A percentile compares a stretch with the other conserved stretches of the same genome.
Evolutionary conservation across 257 asterid species (phyloP).

Genomic region (Solanum corneliomulleri): DNA sequence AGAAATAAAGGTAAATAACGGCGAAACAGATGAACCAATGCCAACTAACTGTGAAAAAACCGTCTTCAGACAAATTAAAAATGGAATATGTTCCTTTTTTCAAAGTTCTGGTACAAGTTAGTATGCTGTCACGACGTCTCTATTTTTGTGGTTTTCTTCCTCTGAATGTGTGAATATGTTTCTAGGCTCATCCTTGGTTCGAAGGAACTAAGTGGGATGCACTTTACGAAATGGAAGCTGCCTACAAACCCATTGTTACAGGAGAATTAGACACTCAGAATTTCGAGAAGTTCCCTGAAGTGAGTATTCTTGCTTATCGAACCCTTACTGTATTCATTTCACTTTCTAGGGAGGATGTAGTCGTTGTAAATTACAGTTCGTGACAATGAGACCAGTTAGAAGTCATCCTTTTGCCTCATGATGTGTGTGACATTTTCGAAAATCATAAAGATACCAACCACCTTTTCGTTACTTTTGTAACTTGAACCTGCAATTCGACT

Average conservation of each 20-base stretch:
- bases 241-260: slow-evolving; percentile 70
- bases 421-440: background rate
- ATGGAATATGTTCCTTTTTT: background rate
- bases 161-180: background rate
- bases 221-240: slow-evolving; percentile 94
- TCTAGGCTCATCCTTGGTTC: slow-evolving; percentile 93
- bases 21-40: background rate
- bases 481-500: background rate
- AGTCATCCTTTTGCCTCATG: background rate
- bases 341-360: background rate
- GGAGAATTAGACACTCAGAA: slow-evolving; percentile 96
- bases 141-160: background rate
- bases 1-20: slow-evolving; percentile 67
- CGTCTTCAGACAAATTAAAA: background rate
- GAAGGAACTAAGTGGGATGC: slow-evolving; percentile 64
- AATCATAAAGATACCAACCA: background rate
- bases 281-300: slow-evolving; percentile 87
- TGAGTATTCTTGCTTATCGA: slow-evolving; percentile 18
- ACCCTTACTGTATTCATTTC: background rate
- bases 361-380: background rate
- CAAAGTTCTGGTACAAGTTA: background rate
- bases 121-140: background rate
- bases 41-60: background rate
- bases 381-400: background rate
- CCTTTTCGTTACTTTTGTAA: background rate